Base-by-base conservation (phyloP, 306 rosid genomes). In the Sindora glabra region DNA sequence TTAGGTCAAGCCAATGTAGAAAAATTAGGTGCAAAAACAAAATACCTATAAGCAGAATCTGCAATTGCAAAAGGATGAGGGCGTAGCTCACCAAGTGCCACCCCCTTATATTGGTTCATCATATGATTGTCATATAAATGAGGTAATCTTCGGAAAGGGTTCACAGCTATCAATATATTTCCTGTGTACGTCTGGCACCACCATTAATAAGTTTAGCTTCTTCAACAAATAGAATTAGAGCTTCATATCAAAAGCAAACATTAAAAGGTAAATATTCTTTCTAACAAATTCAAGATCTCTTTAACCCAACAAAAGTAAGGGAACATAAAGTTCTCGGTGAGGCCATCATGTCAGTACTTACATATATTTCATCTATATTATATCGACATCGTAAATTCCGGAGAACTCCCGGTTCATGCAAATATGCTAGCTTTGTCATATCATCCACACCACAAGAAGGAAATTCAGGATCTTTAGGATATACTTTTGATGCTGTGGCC, bases 41-140 rank as follows among this genome's bases (percentile, higher is more conserved):
- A 72, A 70, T 83, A 92, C 98, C 96, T 86, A 74, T 89, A 92
- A 33, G 99, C 99, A 80, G 80, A 68, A 82, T 88, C 94, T 16
- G 99, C 99, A 68, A 92, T 84, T 64, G 99, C 96, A 80, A 92
- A 92, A 42, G 99, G 99, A 75, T 92, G 96, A 23, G 99, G 99
- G 71, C 82, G 84, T 62, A 84, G 89, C 77, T 92, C 99, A 25
- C 95, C 99, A 34, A 92, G 67, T 74, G 77, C 56, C 1, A 77
- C 78, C 62, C 85, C 86, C 69, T 84, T 92, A 66, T 92, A 92
- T 62, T 73, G 77, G 52, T 81, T 77, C 99, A 92, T 89, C 75
- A 83, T 84, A 41, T 69, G 70, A 67, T 32, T 72, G 59, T 74
- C 83, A 68, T 75, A 80, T 48, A 92, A 73, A 73, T 92, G 89